A percentile compares a stretch with the other conserved stretches of the same genome.
phyloP scores from a whole-genome alignment of 495 filamentous ascomycete genomes.

The Aspergillus taichungensis region DNA sequence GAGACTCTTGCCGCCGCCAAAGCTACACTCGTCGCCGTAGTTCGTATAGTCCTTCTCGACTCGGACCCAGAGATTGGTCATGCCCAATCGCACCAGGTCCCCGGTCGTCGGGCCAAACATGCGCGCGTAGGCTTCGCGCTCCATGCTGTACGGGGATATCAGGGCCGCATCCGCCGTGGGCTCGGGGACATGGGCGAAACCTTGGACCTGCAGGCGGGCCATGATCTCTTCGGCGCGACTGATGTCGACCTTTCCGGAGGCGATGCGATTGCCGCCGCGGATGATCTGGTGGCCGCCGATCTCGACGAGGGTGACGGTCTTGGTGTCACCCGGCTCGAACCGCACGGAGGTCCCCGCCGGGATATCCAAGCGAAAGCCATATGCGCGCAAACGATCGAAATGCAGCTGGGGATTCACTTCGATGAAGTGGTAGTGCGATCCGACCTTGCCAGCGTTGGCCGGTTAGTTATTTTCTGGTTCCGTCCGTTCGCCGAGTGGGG shows the following conservation, averaged over 20 bases:
- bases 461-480: background rate
- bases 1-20: slow-evolving; percentile 91
- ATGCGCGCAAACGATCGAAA: slow-evolving; percentile 80
- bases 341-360: slow-evolving; percentile 85
- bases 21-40: slow-evolving; percentile 92
- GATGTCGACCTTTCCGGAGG: slow-evolving; percentile 60
- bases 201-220: slow-evolving; percentile 51
- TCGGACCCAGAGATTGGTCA: slow-evolving; percentile 84
- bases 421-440: slow-evolving; percentile 94
- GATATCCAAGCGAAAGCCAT: slow-evolving; percentile 84
- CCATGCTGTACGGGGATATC: slow-evolving; percentile 58
- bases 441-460: slow-evolving; percentile 42
- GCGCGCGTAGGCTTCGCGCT: slow-evolving; percentile 63
- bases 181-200: slow-evolving; percentile 70
- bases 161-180: slow-evolving; percentile 45
- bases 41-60: slow-evolving; percentile 80
- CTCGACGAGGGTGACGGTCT: slow-evolving; percentile 87
- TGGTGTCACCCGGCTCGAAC: slow-evolving; percentile 90
- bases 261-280: slow-evolving; percentile 72
- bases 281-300: slow-evolving; percentile 82
- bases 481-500: too few species aligned
- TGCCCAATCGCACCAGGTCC: slow-evolving; percentile 71
- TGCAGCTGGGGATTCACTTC: slow-evolving; percentile 85
- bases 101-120: slow-evolving; percentile 95
- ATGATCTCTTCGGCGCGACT: slow-evolving; percentile 56